A percentile compares a stretch with the other conserved stretches of the same genome.
Evolutionary conservation across 306 rosid genomes (phyloP).

Genomic region (Prunus persica): Prunus_persica_NCBIv2 NC_034009.1:35453001-35453500

Average conservation of each 20-base stretch:
- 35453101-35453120: slow-evolving; percentile 18
- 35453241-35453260: not conserved
- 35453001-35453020: slow-evolving; percentile 39
- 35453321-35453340: not conserved
- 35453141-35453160: slow-evolving; percentile 4
- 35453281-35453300: not conserved
- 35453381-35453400: not conserved
- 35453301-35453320: not conserved
- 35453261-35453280: slow-evolving; percentile 18
- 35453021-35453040: slow-evolving; percentile 11
- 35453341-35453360: slow-evolving; percentile 22
- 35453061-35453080: not conserved
- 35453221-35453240: not conserved
- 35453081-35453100: not conserved
- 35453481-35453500: slow-evolving; percentile 21
- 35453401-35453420: slow-evolving; percentile 5
- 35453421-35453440: slow-evolving; percentile 11
- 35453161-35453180: not conserved
- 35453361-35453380: slow-evolving; percentile 16
- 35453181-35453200: not conserved
- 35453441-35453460: not conserved
- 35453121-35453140: slow-evolving; percentile 24
- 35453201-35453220: slow-evolving; percentile 8
- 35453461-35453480: not conserved
- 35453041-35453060: slow-evolving; percentile 19